Conservation (phyloP, 352 stramenopile species). For the Thraustochytrium sp. region DNA sequence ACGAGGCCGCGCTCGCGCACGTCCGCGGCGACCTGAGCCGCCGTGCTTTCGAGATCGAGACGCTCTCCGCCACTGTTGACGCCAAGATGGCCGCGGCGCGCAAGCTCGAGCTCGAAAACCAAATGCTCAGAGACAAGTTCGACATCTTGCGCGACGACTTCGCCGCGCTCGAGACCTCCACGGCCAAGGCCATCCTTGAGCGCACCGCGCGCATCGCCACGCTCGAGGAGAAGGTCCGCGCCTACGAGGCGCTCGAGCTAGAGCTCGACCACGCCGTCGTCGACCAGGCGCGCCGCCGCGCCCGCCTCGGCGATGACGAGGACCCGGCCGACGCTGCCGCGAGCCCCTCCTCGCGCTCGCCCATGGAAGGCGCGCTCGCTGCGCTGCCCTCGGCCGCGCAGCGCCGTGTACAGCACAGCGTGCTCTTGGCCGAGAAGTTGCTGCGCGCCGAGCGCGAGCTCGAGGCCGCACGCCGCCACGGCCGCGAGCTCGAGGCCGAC, state of each 20-base stretch:
- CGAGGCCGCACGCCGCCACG: not conserved
- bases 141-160: conserved; percentile 23
- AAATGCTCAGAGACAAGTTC: conserved; percentile 30
- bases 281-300: not conserved
- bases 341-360: no score
- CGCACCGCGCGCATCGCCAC: not conserved
- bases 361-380: no score
- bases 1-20: not conserved
- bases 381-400: conserved; percentile 9
- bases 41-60: conserved; percentile 33
- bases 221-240: conserved; percentile 13
- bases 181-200: conserved; percentile 3
- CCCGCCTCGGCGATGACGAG: not conserved
- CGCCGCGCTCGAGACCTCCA: conserved; percentile 10
- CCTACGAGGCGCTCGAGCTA: conserved; percentile 16
- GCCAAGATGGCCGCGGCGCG: not conserved
- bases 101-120: conserved; percentile 33
- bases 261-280: conserved; percentile 15
- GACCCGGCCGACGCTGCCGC: not conserved
- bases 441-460: not conserved
- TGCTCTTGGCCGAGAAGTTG: conserved; percentile 10
- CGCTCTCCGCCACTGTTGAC: not conserved
- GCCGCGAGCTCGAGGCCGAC: not conserved
- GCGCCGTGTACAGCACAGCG: conserved; percentile 17
- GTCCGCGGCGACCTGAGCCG: not conserved